These are phyloP conservation scores for Colletotrichum sp. DNA, from an alignment of 2,329 filamentous ascomycete species.

Conservation along the genomic window DNA sequence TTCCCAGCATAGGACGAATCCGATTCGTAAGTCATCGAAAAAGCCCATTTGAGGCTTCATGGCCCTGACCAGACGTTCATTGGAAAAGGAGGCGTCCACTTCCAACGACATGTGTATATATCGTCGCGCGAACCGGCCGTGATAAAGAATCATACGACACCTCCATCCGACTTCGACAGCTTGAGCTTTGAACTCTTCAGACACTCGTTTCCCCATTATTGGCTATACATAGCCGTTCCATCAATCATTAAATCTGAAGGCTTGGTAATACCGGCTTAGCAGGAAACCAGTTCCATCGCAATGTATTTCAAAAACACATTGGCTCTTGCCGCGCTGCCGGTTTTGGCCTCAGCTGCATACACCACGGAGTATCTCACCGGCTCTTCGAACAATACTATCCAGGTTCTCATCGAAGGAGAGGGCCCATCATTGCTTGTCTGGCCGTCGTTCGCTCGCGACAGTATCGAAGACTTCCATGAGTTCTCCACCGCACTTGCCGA, in stretches of 20 bases:
- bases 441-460: background rate
- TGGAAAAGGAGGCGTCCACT: background rate
- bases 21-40: background rate
- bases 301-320: background rate
- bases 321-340: background rate
- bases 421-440: background rate
- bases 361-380: background rate
- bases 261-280: rapidly evolving
- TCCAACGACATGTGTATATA: background rate
- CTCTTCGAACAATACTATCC: background rate
- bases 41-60: background rate
- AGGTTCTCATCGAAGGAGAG: background rate
- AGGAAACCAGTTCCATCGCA: background rate
- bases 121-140: background rate
- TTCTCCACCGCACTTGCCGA: background rate
- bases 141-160: background rate
- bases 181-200: background rate
- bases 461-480: background rate
- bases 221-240: background rate
- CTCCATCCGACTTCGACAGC: background rate
- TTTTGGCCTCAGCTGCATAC: background rate
- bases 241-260: background rate
- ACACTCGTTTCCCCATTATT: background rate
- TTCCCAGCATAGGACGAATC: background rate
- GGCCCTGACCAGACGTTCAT: background rate